Percentiles rank a stretch among this genome's conserved stretches.
Conservation (phyloP, 441 rosid genomes). For the Caryocar brasiliense region DNA sequence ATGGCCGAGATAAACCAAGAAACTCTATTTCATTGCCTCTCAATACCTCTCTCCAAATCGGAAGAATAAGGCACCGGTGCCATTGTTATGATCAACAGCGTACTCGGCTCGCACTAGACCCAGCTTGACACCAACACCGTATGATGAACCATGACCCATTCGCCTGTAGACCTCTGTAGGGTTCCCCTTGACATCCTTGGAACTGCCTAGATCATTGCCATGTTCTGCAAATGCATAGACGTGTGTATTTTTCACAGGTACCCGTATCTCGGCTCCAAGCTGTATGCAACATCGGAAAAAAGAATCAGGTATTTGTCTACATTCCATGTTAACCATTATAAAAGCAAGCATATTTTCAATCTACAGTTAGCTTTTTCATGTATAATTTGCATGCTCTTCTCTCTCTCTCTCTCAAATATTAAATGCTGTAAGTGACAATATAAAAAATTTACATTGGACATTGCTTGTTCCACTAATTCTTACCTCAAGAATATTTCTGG, state of each 20-base stretch:
- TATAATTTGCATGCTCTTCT: background rate
- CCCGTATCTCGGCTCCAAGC: constrained; percentile 87
- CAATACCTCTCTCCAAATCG: constrained; percentile 88
- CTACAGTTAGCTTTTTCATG: background rate
- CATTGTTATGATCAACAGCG: constrained; percentile 84
- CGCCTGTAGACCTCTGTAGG: constrained; percentile 92
- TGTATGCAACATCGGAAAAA: constrained; percentile 18
- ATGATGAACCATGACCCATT: constrained; percentile 88
- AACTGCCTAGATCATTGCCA: constrained; percentile 87
- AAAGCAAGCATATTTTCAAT: background rate
- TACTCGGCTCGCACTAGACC: constrained; percentile 92
- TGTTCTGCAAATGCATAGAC: constrained; percentile 89
- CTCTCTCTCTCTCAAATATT: background rate
- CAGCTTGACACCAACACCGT: constrained; percentile 75
- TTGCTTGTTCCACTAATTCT: too few species aligned
- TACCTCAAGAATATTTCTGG: constrained; percentile 91
- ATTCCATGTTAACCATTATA: background rate
- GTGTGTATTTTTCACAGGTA: constrained; percentile 78
- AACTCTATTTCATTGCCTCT: constrained; percentile 8
- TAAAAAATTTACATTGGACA: too few species aligned
- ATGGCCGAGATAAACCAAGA: constrained; percentile 1
- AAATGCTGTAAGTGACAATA: background rate
- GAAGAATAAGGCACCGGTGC: constrained; percentile 77
- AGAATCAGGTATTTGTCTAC: constrained; percentile 4
- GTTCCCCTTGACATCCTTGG: constrained; percentile 92